Conservation (phyloP, 345 rosid species). For the Bruguiera parviflora region DNA sequence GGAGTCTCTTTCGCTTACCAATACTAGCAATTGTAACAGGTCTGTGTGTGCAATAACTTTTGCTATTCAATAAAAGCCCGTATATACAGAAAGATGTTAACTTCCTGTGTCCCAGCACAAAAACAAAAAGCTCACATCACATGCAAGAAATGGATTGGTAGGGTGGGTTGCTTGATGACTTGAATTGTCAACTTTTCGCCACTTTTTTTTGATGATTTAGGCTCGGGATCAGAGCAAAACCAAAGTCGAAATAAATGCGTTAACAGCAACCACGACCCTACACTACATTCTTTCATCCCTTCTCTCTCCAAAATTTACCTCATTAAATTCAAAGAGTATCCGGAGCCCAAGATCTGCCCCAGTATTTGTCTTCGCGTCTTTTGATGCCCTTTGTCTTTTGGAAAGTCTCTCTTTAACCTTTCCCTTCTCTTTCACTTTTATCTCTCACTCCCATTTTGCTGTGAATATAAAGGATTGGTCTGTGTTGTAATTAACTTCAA, state of each 20-base stretch:
- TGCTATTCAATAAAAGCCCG: no score
- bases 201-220: background rate
- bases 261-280: background rate
- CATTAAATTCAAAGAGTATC: background rate
- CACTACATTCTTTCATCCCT: slow-evolving; percentile 9
- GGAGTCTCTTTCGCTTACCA: no score
- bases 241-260: slow-evolving; percentile 10
- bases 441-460: background rate
- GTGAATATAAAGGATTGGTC: background rate
- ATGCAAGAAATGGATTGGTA: background rate
- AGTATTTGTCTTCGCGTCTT: background rate
- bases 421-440: background rate
- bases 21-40: no score
- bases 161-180: background rate
- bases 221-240: background rate
- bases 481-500: background rate
- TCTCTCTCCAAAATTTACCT: background rate
- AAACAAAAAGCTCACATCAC: background rate
- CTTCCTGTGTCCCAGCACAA: no score
- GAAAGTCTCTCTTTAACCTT: slow-evolving; percentile 12
- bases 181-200: background rate
- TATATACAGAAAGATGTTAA: no score
- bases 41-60: no score
- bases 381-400: slow-evolving; percentile 7
- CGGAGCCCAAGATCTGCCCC: slow-evolving; percentile 1